Evolutionary conservation across 2,329 filamentous ascomycete genomes (phyloP).

Genomic region (Emmonsia crescens): DNA sequence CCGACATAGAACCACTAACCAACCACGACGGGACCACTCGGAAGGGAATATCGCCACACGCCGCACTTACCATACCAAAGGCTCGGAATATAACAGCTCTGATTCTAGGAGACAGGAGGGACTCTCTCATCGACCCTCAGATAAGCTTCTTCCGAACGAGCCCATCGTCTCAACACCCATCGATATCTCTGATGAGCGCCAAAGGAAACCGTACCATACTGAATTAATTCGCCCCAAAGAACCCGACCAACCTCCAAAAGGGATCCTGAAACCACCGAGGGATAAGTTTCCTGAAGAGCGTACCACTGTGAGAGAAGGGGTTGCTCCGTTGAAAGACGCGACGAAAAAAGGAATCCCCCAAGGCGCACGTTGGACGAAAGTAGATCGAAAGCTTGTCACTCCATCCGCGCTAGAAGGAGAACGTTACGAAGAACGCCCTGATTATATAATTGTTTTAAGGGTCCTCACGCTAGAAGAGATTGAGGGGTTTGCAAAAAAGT

Average conservation of each 20-base stretch:
- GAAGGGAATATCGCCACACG: not conserved
- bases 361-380: conserved; percentile 86
- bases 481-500: conserved; percentile 71
- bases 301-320: conserved; percentile 74
- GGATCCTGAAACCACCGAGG: conserved; percentile 76
- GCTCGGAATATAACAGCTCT: not conserved
- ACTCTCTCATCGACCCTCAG: conserved; percentile 16
- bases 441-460: conserved; percentile 85
- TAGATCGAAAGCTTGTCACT: conserved; percentile 78
- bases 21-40: not conserved
- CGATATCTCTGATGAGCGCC: conserved; percentile 14
- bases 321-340: conserved; percentile 85
- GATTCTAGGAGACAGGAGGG: not conserved
- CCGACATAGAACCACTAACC: not conserved
- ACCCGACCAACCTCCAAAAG: conserved; percentile 57
- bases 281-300: conserved; percentile 77
- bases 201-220: conserved; percentile 19
- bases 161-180: conserved; percentile 15
- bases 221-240: conserved; percentile 35
- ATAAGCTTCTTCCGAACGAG: conserved; percentile 10
- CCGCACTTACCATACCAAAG: not conserved
- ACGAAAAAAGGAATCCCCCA: conserved; percentile 64
- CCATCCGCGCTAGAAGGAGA: conserved; percentile 77
- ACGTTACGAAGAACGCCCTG: conserved; percentile 80
- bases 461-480: conserved; percentile 85